Conservation (phyloP, 2,329 filamentous ascomycete genomes). For the Fusarium secorum region DNA sequence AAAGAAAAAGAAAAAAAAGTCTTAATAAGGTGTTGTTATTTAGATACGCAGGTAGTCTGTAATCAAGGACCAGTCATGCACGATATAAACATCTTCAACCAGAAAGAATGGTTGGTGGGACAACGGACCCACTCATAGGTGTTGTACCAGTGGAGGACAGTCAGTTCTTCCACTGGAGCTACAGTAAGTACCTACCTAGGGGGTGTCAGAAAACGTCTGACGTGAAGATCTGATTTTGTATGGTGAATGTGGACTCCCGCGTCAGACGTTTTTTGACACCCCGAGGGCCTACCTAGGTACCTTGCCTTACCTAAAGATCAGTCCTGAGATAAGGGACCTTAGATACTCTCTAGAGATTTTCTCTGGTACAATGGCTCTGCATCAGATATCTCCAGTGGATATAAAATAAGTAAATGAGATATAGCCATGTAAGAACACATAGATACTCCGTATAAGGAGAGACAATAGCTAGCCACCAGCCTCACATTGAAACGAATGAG, state of each 20-base stretch:
- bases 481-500: conserved; percentile 49
- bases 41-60: neutral
- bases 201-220: too few relatives aligned
- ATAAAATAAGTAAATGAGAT: neutral
- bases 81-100: neutral
- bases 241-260: too few relatives aligned
- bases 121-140: conserved; percentile 21
- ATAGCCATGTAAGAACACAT: conserved; percentile 1
- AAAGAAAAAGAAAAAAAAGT: neutral
- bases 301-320: neutral
- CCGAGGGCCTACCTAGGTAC: neutral
- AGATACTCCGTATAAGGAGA: neutral
- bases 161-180: neutral
- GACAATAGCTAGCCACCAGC: neutral
- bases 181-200: neutral
- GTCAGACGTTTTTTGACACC: too few relatives aligned
- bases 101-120: conserved; percentile 33
- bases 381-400: neutral
- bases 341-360: neutral
- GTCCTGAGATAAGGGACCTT: neutral
- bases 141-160: neutral
- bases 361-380: neutral
- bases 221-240: too few relatives aligned
- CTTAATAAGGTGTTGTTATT: neutral
- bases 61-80: neutral